Evolutionary conservation across 2,329 filamentous ascomycete species (phyloP), one percentile per base, ranked within the genome.

Genomic region (Colletotrichum noveboracense): DNA sequence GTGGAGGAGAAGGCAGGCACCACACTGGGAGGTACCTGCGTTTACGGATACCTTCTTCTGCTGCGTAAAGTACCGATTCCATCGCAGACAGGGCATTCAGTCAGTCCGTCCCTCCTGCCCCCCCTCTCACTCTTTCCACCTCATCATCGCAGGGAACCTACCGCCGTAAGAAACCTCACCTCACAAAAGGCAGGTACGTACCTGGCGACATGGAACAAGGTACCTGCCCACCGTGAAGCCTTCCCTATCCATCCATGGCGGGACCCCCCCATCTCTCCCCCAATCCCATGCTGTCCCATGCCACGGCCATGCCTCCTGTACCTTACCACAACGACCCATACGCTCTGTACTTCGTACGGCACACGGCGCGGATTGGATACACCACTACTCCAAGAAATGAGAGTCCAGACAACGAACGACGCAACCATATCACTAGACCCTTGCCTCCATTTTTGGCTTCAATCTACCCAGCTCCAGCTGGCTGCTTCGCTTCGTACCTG

Each of bases 351-450:
- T 61, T 61, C 58, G 58, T 61, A 61, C 58, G n/a, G 58, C 58
- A 61, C 58, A 61, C 58, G 58, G 58, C 58, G 58, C 58, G 58
- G 58, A 61, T 61, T 61, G 56, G 58, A 61, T 70, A 62, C 67
- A 70, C 48, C 43, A 48, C 34, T 58, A 66, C 67, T 65, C 71
- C 66, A 58, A 66, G 38, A 62, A 48, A 65, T 64, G 62, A 75
- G 62, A 75, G 72, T 69, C 76, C 76, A 76, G 76, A 77, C 73
- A 73, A 73, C 76, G 58, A 64, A 77, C 72, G 75, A 76, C 75
- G 75, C 75, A 77, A 76, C 76, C 76, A 77, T 75, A 75, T 69
- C 69, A 76, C 69, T 75, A 68, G 72, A 71, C 65, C 52, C 70
- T 52, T 52, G 56, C 71, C 70, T 74, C 70, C 65, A 38, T 66